These are phyloP conservation scores for Fusarium anthophilum DNA, from an alignment of 2,329 filamentous ascomycete species.

Conservation along the genomic window DNA sequence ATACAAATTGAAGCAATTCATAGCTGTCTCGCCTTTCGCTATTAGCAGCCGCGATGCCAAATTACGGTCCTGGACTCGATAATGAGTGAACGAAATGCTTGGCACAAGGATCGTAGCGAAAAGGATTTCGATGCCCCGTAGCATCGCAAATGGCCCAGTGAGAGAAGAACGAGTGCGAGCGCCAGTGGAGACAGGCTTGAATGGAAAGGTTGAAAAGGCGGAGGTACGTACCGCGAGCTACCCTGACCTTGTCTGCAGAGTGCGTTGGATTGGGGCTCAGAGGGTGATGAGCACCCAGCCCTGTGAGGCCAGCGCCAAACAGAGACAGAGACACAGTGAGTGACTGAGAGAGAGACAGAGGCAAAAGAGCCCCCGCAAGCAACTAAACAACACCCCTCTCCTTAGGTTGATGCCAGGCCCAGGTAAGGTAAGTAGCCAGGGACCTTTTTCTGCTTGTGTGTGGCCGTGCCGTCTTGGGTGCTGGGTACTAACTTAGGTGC, in stretches of 20 bases:
- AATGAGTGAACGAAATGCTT: not conserved
- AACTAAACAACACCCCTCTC: conserved; percentile 13
- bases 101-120: conserved; percentile 1
- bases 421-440: not conserved
- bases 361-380: conserved; percentile 16
- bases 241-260: not conserved
- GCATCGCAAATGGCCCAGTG: conserved; percentile 11
- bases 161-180: conserved; percentile 19
- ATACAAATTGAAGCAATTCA: not conserved
- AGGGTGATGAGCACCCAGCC: conserved; percentile 37
- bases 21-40: not conserved
- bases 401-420: not conserved
- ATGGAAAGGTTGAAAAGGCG: conserved; percentile 30
- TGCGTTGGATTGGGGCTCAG: conserved; percentile 30
- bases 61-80: not conserved
- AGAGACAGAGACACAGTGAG: not conserved
- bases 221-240: conserved; percentile 29
- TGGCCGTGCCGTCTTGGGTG: conserved; percentile 27
- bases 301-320: conserved; percentile 38
- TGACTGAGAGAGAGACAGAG: not conserved
- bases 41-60: not conserved
- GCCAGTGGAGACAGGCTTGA: not conserved
- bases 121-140: conserved; percentile 14
- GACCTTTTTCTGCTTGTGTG: conserved; percentile 33
- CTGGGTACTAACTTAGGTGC: not conserved